phyloP scores from a whole-genome alignment of 345 rosid species.

The Salix exigua region DNA sequence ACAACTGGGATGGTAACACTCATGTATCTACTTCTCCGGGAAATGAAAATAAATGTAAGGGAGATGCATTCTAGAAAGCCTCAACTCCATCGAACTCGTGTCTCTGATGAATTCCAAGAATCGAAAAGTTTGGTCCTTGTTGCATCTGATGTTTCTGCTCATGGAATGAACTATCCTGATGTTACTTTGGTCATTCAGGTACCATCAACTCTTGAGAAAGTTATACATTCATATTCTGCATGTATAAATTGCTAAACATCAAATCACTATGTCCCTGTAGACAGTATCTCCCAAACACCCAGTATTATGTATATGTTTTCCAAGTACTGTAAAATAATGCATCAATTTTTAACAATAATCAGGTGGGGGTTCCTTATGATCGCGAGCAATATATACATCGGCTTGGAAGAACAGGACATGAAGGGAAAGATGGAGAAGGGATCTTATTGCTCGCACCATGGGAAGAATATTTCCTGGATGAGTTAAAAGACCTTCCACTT shows the following conservation, averaged over 20 bases:
- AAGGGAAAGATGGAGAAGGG: constrained; percentile 84
- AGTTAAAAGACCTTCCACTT: constrained; percentile 75
- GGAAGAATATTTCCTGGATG: constrained; percentile 87
- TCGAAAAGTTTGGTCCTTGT: constrained; percentile 71
- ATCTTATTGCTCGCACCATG: constrained; percentile 86
- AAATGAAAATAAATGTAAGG: constrained; percentile 76
- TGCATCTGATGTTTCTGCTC: constrained; percentile 90
- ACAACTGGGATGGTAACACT: constrained; percentile 89
- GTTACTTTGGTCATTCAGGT: constrained; percentile 98
- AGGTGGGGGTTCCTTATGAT: constrained; percentile 80
- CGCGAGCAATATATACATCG: constrained; percentile 87
- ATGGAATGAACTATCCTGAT: constrained; percentile 93
- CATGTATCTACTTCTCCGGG: constrained; percentile 61
- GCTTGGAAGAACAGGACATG: constrained; percentile 87
- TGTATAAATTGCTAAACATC: not conserved
- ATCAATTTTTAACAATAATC: constrained; percentile 16
- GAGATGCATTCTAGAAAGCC: constrained; percentile 95
- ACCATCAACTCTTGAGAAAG: constrained; percentile 8
- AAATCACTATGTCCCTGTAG: not conserved
- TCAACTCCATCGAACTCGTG: constrained; percentile 66
- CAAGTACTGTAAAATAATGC: not conserved
- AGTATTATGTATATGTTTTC: not conserved
- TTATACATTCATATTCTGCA: not conserved
- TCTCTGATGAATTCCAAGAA: constrained; percentile 79
- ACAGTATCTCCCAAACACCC: not conserved